Conservation (phyloP, 176 grass and related monocot species). For the Phyllostachys edulis region DNA sequence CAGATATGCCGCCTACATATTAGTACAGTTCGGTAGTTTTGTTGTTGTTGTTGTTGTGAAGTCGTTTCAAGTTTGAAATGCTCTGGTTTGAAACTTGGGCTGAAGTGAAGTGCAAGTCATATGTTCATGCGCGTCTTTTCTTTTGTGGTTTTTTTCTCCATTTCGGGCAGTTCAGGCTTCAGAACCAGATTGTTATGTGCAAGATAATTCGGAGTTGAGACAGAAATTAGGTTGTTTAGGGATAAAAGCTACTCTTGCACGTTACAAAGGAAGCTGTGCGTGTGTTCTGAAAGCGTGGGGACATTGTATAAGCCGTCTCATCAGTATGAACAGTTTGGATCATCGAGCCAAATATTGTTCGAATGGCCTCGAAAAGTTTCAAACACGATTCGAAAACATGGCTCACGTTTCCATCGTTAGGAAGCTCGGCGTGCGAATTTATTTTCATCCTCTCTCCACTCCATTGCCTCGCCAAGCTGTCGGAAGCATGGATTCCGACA, state of each 20-base stretch:
- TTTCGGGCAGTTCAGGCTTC: not conserved
- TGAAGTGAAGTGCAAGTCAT: not conserved
- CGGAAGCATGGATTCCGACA: not conserved
- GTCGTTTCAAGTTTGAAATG: not conserved
- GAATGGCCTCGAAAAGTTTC: not conserved
- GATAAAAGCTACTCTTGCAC: not conserved
- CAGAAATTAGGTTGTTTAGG: not conserved
- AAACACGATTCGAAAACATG: not conserved
- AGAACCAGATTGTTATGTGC: not conserved
- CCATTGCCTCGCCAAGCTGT: not conserved
- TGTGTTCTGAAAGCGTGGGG: not conserved
- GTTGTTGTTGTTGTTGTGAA: not conserved
- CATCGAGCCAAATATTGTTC: not conserved
- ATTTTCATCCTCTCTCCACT: not conserved
- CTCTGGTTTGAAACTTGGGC: not conserved
- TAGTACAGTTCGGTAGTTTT: not conserved
- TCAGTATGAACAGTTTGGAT: not conserved
- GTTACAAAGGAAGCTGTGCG: not conserved
- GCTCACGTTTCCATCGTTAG: not conserved
- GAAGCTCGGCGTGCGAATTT: not conserved
- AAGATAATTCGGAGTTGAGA: no score
- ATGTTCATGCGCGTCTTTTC: not conserved
- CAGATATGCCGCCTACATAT: no score
- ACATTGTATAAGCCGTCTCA: not conserved
- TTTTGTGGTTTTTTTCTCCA: not conserved